Evolutionary conservation across 106 monocot species (phyloP).

Genomic region (Dioscorea dumetorum): DNA sequence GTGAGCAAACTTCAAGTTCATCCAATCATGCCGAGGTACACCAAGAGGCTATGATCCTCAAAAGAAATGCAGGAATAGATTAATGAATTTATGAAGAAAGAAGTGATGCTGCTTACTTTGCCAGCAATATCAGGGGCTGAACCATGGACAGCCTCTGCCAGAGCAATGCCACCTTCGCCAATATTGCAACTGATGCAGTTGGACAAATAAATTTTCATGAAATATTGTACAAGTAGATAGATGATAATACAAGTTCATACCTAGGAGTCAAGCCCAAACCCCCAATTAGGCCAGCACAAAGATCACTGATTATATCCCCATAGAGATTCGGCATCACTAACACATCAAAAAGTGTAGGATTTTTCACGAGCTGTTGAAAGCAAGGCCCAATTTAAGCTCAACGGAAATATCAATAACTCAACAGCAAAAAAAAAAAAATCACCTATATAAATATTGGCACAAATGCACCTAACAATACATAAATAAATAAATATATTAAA

Average conservation of each 20-base stretch:
- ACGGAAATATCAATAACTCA: no score
- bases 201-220: not conserved
- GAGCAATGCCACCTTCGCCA: constrained; percentile 85
- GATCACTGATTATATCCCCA: constrained; percentile 97
- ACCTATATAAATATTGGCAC: no score
- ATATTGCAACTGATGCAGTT: constrained; percentile 65
- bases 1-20: no score
- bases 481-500: not conserved
- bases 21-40: no score
- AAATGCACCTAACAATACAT: not conserved
- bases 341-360: constrained; percentile 85
- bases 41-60: not conserved
- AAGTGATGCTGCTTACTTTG: constrained; percentile 36
- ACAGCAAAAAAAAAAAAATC: no score
- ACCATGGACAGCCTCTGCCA: constrained; percentile 96
- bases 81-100: no score
- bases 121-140: constrained; percentile 97
- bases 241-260: constrained; percentile 15
- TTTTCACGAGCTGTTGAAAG: constrained; percentile 73
- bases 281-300: constrained; percentile 93
- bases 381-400: no score
- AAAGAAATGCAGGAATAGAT: not conserved
- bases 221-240: not conserved
- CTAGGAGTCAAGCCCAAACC: constrained; percentile 93
- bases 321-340: constrained; percentile 96